A percentile compares a stretch with the other conserved stretches of the same genome.
phyloP scores from a whole-genome alignment of 257 asterid genomes.

The Knoxia roxburghii region DNA sequence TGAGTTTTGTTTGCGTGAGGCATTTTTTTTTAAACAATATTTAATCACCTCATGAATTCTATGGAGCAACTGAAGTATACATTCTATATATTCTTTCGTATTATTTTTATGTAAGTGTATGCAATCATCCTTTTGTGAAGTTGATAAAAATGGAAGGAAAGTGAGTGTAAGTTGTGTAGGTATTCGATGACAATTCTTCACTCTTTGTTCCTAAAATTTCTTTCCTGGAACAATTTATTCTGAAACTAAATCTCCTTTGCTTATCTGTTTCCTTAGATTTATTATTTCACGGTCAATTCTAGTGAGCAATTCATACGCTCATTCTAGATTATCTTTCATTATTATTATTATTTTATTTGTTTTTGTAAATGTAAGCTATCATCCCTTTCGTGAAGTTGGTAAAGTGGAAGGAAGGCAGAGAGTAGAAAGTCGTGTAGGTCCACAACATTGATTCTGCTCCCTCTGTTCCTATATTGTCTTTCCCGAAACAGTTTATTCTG shows the following conservation, averaged over 20 bases:
- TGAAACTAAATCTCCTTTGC: neutral
- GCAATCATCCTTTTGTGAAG: too few species aligned
- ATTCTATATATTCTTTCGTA: neutral
- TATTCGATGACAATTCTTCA: neutral
- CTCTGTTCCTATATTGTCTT: neutral
- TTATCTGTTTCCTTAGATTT: neutral
- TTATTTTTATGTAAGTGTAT: neutral
- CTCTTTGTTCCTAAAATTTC: neutral
- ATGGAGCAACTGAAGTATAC: neutral
- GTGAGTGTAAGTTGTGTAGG: neutral
- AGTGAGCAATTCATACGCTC: neutral
- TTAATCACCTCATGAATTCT: neutral
- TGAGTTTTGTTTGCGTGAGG: neutral
- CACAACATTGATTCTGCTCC: neutral
- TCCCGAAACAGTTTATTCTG: neutral
- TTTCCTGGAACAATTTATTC: neutral
- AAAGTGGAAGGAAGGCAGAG: neutral
- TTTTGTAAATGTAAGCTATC: neutral
- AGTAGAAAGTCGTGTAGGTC: neutral
- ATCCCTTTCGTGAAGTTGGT: neutral
- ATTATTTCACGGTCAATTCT: neutral
- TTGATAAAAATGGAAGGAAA: neutral
- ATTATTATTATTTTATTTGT: too few species aligned
- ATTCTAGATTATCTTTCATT: neutral
- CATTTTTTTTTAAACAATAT: neutral